phyloP scores from a whole-genome alignment of 2,329 filamentous ascomycete genomes.

The Waltergamsia citrina region DNA sequence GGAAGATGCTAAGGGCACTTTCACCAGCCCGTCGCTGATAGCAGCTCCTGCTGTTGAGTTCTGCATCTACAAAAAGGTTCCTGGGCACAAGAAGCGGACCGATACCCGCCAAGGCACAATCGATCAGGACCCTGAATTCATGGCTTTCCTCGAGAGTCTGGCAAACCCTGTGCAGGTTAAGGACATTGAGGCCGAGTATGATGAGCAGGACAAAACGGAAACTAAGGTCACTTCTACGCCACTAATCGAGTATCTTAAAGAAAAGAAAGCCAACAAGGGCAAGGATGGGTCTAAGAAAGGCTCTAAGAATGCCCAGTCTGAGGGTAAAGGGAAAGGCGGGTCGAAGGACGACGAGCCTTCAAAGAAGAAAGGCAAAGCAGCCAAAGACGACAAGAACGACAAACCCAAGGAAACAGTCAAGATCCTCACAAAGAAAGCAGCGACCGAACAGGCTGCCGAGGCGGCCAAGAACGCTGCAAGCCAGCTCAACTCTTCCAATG shows the following conservation, averaged over 20 bases:
- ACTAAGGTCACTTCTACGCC: conserved; percentile 71
- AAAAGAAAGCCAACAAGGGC: conserved; percentile 75
- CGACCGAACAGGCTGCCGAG: conserved; percentile 37
- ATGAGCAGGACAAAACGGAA: conserved; percentile 36
- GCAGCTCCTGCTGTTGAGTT: conserved; percentile 75
- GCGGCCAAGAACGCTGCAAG: conserved; percentile 23
- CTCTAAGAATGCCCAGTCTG: conserved; percentile 48
- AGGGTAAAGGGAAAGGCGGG: conserved; percentile 37
- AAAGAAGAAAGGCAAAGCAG: conserved; percentile 53
- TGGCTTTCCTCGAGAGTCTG: conserved; percentile 80
- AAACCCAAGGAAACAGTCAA: conserved; percentile 52
- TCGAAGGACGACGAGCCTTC: conserved; percentile 37
- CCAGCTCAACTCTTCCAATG: conserved; percentile 17
- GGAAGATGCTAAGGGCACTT: conserved; percentile 73
- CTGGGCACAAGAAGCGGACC: conserved; percentile 61
- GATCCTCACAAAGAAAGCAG: conserved; percentile 51
- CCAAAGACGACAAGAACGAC: conserved; percentile 47
- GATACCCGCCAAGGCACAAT: conserved; percentile 90
- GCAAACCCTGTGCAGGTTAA: conserved; percentile 55
- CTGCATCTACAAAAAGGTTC: conserved; percentile 74
- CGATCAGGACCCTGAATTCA: conserved; percentile 92
- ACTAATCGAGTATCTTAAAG: conserved; percentile 78
- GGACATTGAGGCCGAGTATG: conserved; percentile 33
- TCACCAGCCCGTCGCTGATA: conserved; percentile 61
- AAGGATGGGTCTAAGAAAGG: conserved; percentile 40